Conservation (phyloP, 2,329 filamentous ascomycete genomes). For the Fusarium scirpi region DNA sequence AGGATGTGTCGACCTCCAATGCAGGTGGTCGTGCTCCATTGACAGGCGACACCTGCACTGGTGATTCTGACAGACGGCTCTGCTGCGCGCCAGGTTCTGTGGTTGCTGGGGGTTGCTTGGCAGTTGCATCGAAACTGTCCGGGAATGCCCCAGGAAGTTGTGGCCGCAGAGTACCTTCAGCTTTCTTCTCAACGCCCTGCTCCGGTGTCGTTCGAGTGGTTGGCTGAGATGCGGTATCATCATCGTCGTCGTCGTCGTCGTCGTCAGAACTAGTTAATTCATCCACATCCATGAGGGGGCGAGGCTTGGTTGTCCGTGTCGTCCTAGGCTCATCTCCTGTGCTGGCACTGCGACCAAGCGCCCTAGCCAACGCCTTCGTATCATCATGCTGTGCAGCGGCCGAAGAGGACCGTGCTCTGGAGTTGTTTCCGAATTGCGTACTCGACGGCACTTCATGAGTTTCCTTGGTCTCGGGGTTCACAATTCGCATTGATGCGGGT, state of each 20-base stretch:
- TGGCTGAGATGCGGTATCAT: constrained; percentile 52
- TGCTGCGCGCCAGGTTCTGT: constrained; percentile 45
- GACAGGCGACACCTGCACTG: constrained; percentile 65
- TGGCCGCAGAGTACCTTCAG: constrained; percentile 48
- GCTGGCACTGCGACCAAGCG: constrained; percentile 45
- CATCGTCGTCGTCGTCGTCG: constrained; percentile 52
- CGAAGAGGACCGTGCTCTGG: constrained; percentile 51
- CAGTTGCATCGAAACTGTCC: constrained; percentile 54
- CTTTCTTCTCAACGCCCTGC: constrained; percentile 34
- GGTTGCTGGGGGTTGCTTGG: constrained; percentile 52
- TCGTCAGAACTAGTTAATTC: constrained; percentile 73
- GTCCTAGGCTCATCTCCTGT: constrained; percentile 63
- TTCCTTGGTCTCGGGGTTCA: constrained; percentile 65
- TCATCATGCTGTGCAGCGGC: constrained; percentile 55
- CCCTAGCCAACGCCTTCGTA: constrained; percentile 46
- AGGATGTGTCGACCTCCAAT: constrained; percentile 77
- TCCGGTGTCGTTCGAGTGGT: constrained; percentile 33
- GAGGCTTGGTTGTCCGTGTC: constrained; percentile 63
- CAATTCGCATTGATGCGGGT: constrained; percentile 68
- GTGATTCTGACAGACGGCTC: constrained; percentile 74
- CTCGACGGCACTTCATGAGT: constrained; percentile 52
- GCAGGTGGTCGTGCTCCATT: constrained; percentile 69
- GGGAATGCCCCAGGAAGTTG: constrained; percentile 57
- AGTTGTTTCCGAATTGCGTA: constrained; percentile 45
- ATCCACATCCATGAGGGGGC: constrained; percentile 74